Evolutionary conservation across 306 rosid genomes (phyloP), one percentile per base, ranked within the genome.

Genomic region (Quercus aquifolioides): DNA sequence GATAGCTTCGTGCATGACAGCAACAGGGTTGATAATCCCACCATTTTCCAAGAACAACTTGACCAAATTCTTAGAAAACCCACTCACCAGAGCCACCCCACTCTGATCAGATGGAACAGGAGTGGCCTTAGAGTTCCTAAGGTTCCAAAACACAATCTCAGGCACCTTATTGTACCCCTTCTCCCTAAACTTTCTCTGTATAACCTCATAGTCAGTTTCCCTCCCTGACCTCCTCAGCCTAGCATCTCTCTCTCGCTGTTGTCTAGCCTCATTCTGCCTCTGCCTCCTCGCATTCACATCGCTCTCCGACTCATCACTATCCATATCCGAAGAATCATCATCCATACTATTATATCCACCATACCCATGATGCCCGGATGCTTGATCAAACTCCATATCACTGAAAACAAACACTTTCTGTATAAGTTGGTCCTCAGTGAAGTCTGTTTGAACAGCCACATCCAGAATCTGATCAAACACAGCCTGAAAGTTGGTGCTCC

Each of bases 61-160:
- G 43, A 90, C 41, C 74, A 92, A 64, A 86, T 92, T 92, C 92
- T 92, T 92, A 1, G 97, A 90, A 43, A 85, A 92, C 31, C 93
- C 97, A 69, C 94, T 87, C 2, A 92, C 87, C 28, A 90, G 62
- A 0, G 94, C 94, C 73, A 92, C 97, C 23, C 97, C 97, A n/a
- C 77, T 78, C 81, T 86, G 89, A 5, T 76, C 76, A 2, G 79
- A 21, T 0, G 81, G 78, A 75, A 88, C 94, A 0, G 92, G 92
- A 5, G 89, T 88, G 0, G 92, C 85, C 73, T 4, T 31, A 0
- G 92, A 92, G 70, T 92, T 62, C 52, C 91, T 88, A 74, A 90
- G 84, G 65, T 90, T 92, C 94, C 94, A 92, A 73, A 90, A 92
- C 15, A 90, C 89, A 15, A 92, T 83, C 88, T 90, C 84, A 31